These are phyloP conservation scores for Dendrothele bispora DNA, from an alignment of 768 basidiomycete species.

Conservation along the genomic window DNA sequence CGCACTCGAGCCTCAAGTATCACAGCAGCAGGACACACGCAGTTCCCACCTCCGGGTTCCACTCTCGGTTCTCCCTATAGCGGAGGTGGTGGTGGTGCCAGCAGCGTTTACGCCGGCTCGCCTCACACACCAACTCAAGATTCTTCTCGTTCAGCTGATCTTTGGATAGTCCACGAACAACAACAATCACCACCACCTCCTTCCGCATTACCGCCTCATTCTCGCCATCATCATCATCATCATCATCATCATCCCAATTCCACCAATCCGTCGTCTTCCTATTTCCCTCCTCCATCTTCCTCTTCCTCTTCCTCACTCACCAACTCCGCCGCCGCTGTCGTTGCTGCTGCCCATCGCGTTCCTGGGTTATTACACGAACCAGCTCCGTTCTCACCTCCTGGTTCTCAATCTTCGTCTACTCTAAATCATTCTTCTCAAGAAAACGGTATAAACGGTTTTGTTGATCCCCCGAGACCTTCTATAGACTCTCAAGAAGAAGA, in stretches of 20 bases:
- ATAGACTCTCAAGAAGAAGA: slow-evolving; percentile 84
- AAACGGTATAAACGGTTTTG: slow-evolving; percentile 24
- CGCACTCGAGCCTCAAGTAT: slow-evolving; percentile 42
- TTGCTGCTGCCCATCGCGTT: slow-evolving; percentile 35
- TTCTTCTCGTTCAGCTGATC: background rate
- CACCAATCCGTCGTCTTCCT: slow-evolving; percentile 26
- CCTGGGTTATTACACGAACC: slow-evolving; percentile 61
- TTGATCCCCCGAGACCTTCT: slow-evolving; percentile 51
- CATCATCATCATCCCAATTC: slow-evolving; percentile 26
- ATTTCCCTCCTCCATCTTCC: no score
- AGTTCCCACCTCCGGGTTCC: no score
- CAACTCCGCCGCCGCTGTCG: slow-evolving; percentile 30
- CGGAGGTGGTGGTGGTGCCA: slow-evolving; percentile 26
- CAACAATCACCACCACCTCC: slow-evolving; percentile 18
- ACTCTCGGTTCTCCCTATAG: no score
- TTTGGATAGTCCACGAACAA: slow-evolving; percentile 6
- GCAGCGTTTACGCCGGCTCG: slow-evolving; percentile 5
- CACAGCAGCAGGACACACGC: no score
- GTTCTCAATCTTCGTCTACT: slow-evolving; percentile 43
- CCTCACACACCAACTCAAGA: slow-evolving; percentile 3
- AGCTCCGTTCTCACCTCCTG: slow-evolving; percentile 52
- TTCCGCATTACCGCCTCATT: slow-evolving; percentile 14
- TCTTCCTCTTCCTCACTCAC: no score
- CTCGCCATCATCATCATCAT: slow-evolving; percentile 14
- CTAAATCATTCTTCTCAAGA: slow-evolving; percentile 33